These are phyloP conservation scores for Leccinum truebloodii DNA, from an alignment of 768 basidiomycete species.

Conservation along the genomic window DNA sequence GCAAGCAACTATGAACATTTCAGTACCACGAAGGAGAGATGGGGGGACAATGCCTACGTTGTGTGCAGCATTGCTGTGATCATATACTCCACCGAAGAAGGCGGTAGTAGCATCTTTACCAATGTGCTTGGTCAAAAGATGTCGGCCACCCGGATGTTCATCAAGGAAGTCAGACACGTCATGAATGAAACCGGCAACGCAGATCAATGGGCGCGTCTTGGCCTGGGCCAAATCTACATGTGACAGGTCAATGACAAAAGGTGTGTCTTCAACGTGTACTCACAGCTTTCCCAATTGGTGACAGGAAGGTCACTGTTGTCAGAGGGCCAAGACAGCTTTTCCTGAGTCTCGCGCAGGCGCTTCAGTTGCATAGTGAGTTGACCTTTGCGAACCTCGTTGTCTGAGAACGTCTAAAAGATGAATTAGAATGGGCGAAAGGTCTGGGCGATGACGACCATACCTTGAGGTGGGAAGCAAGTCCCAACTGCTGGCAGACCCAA, in stretches of 20 bases:
- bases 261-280: conserved; percentile 23
- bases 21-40: neutral
- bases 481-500: conserved; percentile 46
- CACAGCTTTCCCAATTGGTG: conserved; percentile 86
- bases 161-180: conserved; percentile 83
- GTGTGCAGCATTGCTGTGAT: conserved; percentile 87
- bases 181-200: conserved; percentile 92
- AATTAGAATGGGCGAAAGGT: neutral
- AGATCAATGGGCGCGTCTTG: conserved; percentile 75
- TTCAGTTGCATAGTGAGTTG: conserved; percentile 94
- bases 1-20: conserved; percentile 26
- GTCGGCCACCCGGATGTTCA: conserved; percentile 90
- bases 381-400: conserved; percentile 80
- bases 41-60: conserved; percentile 49
- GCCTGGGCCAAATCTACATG: conserved; percentile 74
- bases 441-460: conserved; percentile 14
- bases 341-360: conserved; percentile 76
- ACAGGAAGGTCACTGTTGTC: conserved; percentile 76
- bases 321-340: conserved; percentile 76
- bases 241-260: conserved; percentile 2
- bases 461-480: conserved; percentile 60
- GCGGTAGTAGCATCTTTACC: conserved; percentile 92
- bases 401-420: conserved; percentile 49
- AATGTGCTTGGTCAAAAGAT: conserved; percentile 79
- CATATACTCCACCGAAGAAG: conserved; percentile 92